Percentiles rank a stretch among this genome's conserved stretches.
phyloP scores from a whole-genome alignment of 345 rosid genomes.

The Acer negundo region DNA sequence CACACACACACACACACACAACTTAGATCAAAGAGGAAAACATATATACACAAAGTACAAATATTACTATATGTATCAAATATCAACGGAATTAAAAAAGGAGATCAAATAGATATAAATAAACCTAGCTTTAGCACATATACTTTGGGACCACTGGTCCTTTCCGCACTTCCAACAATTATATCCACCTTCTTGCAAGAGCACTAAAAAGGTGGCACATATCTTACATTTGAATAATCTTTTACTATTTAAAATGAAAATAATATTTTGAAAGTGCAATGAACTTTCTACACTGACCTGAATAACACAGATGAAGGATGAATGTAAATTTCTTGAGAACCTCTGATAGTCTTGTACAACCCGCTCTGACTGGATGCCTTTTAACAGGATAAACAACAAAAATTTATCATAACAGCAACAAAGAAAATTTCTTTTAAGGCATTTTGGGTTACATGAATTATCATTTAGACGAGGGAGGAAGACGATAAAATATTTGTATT shows the following conservation, averaged over 20 bases:
- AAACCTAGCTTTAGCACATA: background rate
- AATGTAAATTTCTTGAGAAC: slow-evolving; percentile 85
- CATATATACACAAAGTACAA: background rate
- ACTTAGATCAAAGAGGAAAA: background rate
- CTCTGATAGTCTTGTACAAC: slow-evolving; percentile 81
- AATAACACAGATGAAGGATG: slow-evolving; percentile 92
- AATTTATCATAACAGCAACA: slow-evolving; percentile 13
- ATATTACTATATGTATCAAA: background rate
- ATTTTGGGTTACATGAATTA: slow-evolving; percentile 11
- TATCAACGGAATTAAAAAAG: background rate
- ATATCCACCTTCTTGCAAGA: background rate
- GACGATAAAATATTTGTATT: background rate
- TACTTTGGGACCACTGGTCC: background rate
- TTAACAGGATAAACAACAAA: slow-evolving; percentile 17
- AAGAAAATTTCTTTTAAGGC: background rate
- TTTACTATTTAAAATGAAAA: background rate
- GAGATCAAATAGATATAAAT: background rate
- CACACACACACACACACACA: background rate
- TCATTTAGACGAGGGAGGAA: background rate
- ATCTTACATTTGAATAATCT: background rate
- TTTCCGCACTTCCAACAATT: background rate
- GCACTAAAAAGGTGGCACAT: background rate
- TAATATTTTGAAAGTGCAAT: background rate
- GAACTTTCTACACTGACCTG: slow-evolving; percentile 51
- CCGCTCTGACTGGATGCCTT: slow-evolving; percentile 76